These are phyloP conservation scores for Amylocystis lapponica DNA, from an alignment of 768 basidiomycete species.

Conservation along the genomic window DNA sequence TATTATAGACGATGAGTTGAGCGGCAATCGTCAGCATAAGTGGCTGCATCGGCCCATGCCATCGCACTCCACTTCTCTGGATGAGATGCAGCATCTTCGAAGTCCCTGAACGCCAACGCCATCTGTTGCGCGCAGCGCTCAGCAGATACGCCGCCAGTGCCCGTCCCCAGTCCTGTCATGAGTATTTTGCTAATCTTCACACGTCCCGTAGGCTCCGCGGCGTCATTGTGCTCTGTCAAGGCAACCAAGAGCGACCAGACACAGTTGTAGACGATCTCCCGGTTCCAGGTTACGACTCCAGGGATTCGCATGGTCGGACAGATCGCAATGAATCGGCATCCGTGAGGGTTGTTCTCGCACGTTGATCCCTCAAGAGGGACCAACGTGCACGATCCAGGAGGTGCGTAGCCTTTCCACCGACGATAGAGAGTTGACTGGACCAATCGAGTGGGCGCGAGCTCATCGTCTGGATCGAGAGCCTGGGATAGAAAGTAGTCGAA, in stretches of 20 bases:
- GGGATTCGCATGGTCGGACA: slow-evolving; percentile 13
- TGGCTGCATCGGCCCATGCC: slow-evolving; percentile 1
- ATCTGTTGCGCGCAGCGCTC: slow-evolving; percentile 2
- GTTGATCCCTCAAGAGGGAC: slow-evolving; percentile 7
- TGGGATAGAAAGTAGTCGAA: not conserved
- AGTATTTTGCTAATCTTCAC: slow-evolving; percentile 3
- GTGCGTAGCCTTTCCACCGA: slow-evolving; percentile 10
- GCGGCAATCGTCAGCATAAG: not conserved
- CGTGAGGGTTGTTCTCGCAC: slow-evolving; percentile 5
- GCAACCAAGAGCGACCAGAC: slow-evolving; percentile 19
- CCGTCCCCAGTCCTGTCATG: slow-evolving; percentile 14
- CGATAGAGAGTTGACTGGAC: slow-evolving; percentile 8
- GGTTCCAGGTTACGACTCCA: slow-evolving; percentile 11
- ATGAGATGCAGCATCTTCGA: not conserved
- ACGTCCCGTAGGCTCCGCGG: not conserved
- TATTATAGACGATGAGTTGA: too few species aligned
- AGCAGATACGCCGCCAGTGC: not conserved
- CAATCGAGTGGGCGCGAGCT: slow-evolving; percentile 2
- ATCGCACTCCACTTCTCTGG: slow-evolving; percentile 8
- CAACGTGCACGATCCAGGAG: slow-evolving; percentile 12
- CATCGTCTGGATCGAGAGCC: not conserved
- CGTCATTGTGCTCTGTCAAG: slow-evolving; percentile 7
- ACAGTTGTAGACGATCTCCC: slow-evolving; percentile 20
- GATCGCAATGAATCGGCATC: slow-evolving; percentile 7
- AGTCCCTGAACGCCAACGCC: slow-evolving; percentile 2